phyloP scores from a whole-genome alignment of 192 early-diverging fungal genomes.

The Polychytrium aggregatum region DNA sequence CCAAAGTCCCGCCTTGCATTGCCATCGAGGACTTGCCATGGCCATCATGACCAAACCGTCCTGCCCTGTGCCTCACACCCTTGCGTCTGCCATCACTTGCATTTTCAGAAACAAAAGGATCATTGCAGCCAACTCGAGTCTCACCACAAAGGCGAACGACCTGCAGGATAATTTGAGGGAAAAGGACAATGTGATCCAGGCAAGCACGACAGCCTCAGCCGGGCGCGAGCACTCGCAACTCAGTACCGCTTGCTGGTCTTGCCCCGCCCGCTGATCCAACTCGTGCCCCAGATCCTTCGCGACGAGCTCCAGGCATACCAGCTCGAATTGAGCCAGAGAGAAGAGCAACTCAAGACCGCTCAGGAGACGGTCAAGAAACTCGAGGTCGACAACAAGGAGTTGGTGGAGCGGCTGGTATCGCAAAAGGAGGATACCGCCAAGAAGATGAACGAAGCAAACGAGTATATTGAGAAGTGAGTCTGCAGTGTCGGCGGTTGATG shows the following conservation, averaged over 20 bases:
- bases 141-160: conserved; percentile 21
- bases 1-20: no score
- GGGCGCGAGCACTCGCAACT: no score
- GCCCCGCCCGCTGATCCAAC: no score
- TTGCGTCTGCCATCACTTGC: conserved; percentile 5
- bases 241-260: no score
- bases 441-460: conserved; percentile 87
- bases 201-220: conserved; percentile 4
- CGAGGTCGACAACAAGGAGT: conserved; percentile 68
- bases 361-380: conserved; percentile 57
- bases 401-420: conserved; percentile 70
- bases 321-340: conserved; percentile 70
- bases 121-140: background rate
- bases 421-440: conserved; percentile 84
- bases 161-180: conserved; percentile 47
- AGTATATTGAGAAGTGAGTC: conserved; percentile 73
- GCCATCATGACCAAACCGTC: background rate
- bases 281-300: conserved; percentile 65
- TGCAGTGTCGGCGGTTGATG: background rate
- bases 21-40: background rate
- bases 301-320: conserved; percentile 86
- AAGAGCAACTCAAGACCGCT: conserved; percentile 28
- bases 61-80: background rate
- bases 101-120: conserved; percentile 14
- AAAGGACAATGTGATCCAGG: conserved; percentile 88